phyloP scores from a whole-genome alignment of 768 basidiomycete genomes.

The Arthromyces matolae region DNA sequence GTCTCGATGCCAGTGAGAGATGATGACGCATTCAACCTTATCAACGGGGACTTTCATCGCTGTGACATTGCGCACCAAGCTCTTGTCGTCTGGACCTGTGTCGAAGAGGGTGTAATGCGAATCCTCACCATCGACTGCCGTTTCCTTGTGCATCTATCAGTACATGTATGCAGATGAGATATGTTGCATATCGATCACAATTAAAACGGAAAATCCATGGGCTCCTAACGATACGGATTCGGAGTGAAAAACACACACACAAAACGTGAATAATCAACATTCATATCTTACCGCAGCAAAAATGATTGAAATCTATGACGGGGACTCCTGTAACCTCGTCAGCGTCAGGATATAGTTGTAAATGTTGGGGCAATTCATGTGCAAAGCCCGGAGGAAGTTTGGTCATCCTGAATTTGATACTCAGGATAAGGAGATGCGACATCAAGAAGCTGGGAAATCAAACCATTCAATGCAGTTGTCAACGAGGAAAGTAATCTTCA shows the following conservation, averaged over 20 bases:
- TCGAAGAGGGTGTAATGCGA: slow-evolving; percentile 70
- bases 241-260: no score
- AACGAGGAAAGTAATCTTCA: slow-evolving; percentile 62
- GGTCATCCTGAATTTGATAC: slow-evolving; percentile 55
- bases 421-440: not conserved
- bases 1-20: slow-evolving; percentile 81
- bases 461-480: slow-evolving; percentile 83
- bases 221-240: slow-evolving; percentile 41
- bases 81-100: slow-evolving; percentile 74
- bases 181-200: slow-evolving; percentile 41
- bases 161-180: not conserved
- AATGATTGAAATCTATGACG: slow-evolving; percentile 67
- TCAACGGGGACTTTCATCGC: slow-evolving; percentile 55
- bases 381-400: slow-evolving; percentile 75
- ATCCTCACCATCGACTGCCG: slow-evolving; percentile 40
- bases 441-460: not conserved
- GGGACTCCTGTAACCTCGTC: slow-evolving; percentile 50
- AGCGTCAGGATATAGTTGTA: slow-evolving; percentile 44
- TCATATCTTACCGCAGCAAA: slow-evolving; percentile 44
- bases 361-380: slow-evolving; percentile 65
- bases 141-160: slow-evolving; percentile 42
- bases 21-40: slow-evolving; percentile 57
- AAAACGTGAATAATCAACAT: no score
- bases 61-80: slow-evolving; percentile 67
- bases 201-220: slow-evolving; percentile 79